Evolutionary conservation across 805 yeast species (phyloP).

Genomic region (Saccharomyces eubayanus): DNA sequence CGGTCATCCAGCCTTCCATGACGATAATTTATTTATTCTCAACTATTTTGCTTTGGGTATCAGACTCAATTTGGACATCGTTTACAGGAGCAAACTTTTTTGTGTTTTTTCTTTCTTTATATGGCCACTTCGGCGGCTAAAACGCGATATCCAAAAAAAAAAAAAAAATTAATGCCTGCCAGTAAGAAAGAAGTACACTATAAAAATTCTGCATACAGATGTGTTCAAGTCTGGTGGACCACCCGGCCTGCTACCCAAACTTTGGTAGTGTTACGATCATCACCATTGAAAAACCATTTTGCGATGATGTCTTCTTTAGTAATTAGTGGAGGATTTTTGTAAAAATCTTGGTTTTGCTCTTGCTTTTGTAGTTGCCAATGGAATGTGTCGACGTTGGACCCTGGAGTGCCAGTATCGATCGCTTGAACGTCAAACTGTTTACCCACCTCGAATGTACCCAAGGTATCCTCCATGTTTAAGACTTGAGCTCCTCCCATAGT

Average conservation of each 20-base stretch:
- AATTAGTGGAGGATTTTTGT: constrained; percentile 4
- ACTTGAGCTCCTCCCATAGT: constrained; percentile 88
- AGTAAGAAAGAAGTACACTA: not conserved
- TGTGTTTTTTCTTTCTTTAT: not conserved
- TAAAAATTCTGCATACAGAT: not conserved
- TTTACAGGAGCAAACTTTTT: not conserved
- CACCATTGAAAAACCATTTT: constrained; percentile 91
- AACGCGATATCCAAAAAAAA: not conserved
- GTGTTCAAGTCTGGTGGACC: not conserved
- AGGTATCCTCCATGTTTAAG: constrained; percentile 42
- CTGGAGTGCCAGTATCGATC: constrained; percentile 47
- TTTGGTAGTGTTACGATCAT: constrained; percentile 72
- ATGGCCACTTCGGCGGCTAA: not conserved
- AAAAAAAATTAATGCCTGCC: not conserved
- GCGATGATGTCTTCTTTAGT: constrained; percentile 46
- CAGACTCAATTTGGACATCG: not conserved
- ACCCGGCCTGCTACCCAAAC: constrained; percentile 77
- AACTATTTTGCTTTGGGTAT: not conserved
- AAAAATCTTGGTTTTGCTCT: not conserved
- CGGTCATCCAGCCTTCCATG: not conserved
- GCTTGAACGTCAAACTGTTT: constrained; percentile 80
- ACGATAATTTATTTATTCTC: not conserved
- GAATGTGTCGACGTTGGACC: constrained; percentile 66
- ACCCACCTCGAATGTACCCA: constrained; percentile 72
- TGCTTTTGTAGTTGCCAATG: constrained; percentile 52